Conservation (phyloP, 2,329 filamentous ascomycete genomes). For the Zymoseptoria pseudotritici region DNA sequence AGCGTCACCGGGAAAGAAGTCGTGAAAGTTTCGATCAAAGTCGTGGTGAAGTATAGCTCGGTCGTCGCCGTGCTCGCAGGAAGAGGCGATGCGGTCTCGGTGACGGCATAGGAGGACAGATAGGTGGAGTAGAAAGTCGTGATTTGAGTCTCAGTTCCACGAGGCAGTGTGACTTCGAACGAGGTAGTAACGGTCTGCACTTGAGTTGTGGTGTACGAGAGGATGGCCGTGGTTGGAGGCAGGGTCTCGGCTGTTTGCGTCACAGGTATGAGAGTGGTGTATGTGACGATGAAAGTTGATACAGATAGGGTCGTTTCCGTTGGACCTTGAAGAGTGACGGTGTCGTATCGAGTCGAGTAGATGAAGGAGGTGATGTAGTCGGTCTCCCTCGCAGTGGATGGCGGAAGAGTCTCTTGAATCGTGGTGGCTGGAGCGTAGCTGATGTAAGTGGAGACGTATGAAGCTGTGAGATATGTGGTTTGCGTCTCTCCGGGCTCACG, state of each 20-base stretch:
- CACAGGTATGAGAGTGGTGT: not conserved
- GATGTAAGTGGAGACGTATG: not conserved
- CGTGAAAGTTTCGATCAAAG: not conserved
- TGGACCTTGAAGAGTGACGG: not conserved
- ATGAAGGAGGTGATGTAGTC: not conserved
- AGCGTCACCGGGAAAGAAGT: not conserved
- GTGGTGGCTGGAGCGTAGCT: not conserved
- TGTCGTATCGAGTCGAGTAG: not conserved
- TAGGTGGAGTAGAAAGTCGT: not conserved
- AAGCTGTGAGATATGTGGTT: not conserved
- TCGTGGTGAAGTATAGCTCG: not conserved
- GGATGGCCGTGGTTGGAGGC: not conserved
- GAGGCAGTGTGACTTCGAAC: not conserved
- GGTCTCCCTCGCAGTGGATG: not conserved
- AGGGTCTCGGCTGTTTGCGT: not conserved
- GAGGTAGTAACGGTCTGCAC: not conserved
- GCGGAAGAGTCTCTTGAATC: not conserved
- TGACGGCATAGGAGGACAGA: not conserved
- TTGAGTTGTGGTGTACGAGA: not conserved
- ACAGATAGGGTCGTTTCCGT: not conserved
- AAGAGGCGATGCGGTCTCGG: not conserved
- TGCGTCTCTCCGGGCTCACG: not conserved
- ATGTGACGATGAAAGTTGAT: not conserved
- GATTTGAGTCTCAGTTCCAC: not conserved
- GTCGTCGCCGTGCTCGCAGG: not conserved